phyloP scores from a whole-genome alignment of 768 basidiomycete species.

The Suillus tomentosus region DNA sequence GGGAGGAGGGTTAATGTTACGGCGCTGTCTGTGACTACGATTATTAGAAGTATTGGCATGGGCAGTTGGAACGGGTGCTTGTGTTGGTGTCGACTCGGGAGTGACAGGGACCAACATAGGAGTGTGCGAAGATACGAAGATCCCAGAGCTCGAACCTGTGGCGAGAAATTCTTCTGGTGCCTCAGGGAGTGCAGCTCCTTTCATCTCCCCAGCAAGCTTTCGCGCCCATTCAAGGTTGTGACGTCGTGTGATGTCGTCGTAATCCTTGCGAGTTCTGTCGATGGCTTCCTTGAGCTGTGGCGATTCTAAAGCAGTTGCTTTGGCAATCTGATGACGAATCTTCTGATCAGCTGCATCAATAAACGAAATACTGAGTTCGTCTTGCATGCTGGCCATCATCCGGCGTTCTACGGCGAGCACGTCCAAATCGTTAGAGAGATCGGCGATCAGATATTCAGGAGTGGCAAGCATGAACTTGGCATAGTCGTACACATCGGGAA shows the following conservation, averaged over 20 bases:
- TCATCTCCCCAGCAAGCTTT: constrained; percentile 24
- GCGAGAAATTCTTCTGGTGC: constrained; percentile 62
- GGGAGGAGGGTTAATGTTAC: constrained; percentile 84
- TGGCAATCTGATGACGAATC: constrained; percentile 77
- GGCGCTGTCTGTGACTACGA: constrained; percentile 59
- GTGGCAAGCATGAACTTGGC: constrained; percentile 97
- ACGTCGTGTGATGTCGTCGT: constrained; percentile 55
- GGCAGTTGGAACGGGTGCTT: constrained; percentile 14
- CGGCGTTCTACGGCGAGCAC: constrained; percentile 74
- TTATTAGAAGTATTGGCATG: constrained; percentile 26
- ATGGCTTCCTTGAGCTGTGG: constrained; percentile 63
- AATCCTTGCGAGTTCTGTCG: constrained; percentile 60
- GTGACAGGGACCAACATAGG: constrained; percentile 11
- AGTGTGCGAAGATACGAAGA: constrained; percentile 31
- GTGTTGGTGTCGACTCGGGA: constrained; percentile 14
- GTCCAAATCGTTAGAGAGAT: constrained; percentile 72
- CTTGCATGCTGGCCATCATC: constrained; percentile 63
- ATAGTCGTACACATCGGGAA: constrained; percentile 86
- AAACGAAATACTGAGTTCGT: constrained; percentile 77
- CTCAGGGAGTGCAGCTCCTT: constrained; percentile 33
- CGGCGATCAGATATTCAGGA: constrained; percentile 75
- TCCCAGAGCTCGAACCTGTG: neutral
- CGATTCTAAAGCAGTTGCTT: constrained; percentile 75
- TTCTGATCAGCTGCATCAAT: constrained; percentile 78
- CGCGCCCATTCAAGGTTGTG: constrained; percentile 18